Evolutionary conservation across 352 stramenopile species (phyloP).

Genomic region (Plasmopara halstedii): DNA sequence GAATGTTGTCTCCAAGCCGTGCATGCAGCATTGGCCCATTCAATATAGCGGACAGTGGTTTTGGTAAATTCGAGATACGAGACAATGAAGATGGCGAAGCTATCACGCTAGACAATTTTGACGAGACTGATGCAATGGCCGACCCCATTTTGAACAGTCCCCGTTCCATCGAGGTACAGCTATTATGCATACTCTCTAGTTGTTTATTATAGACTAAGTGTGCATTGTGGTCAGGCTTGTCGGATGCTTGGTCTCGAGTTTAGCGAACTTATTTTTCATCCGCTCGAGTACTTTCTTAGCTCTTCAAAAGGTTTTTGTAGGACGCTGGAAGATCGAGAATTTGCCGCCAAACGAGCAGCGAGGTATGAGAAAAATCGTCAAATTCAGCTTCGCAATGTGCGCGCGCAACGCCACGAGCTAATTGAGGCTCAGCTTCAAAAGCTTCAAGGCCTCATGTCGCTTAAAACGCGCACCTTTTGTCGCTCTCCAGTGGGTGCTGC

Average conservation of each 20-base stretch:
- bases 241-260: slow-evolving; percentile 65
- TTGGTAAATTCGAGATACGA: not conserved
- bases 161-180: slow-evolving; percentile 39
- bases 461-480: slow-evolving; percentile 45
- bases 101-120: slow-evolving; percentile 61
- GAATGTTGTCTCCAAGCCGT: slow-evolving; percentile 9
- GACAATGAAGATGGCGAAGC: slow-evolving; percentile 6
- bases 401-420: slow-evolving; percentile 43
- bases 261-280: slow-evolving; percentile 47
- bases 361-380: slow-evolving; percentile 55
- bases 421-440: slow-evolving; percentile 43
- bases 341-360: slow-evolving; percentile 48
- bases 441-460: slow-evolving; percentile 42
- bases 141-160: slow-evolving; percentile 53
- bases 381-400: slow-evolving; percentile 40
- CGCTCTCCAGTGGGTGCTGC: slow-evolving; percentile 28
- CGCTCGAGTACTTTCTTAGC: slow-evolving; percentile 51
- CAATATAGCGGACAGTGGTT: not conserved
- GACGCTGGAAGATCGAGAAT: slow-evolving; percentile 18
- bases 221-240: slow-evolving; percentile 32
- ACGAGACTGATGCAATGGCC: slow-evolving; percentile 29
- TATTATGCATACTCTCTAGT: not conserved
- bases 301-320: slow-evolving; percentile 7
- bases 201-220: not conserved
- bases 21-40: slow-evolving; percentile 3